A percentile compares a stretch with the other conserved stretches of the same genome.
phyloP scores from a whole-genome alignment of 2,329 filamentous ascomycete species.

The Fusarium palustre region DNA sequence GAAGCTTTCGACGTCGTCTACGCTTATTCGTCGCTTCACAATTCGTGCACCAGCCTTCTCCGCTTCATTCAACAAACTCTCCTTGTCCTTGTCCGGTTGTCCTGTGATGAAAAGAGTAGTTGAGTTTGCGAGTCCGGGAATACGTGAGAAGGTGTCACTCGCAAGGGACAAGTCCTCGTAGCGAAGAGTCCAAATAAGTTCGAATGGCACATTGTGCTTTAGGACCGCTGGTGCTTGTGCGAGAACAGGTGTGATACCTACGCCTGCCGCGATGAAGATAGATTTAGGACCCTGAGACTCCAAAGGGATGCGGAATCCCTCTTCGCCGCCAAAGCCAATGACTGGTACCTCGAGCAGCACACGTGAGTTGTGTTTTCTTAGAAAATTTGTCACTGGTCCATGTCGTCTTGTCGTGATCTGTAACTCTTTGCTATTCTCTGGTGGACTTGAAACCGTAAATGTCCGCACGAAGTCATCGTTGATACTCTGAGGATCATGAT shows the following conservation, averaged over 20 bases:
- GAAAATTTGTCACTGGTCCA: constrained; percentile 73
- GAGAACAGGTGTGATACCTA: constrained; percentile 86
- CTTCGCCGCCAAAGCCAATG: constrained; percentile 77
- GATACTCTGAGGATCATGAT: constrained; percentile 80
- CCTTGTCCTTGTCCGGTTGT: constrained; percentile 47
- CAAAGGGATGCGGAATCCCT: constrained; percentile 56
- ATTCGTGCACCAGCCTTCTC: constrained; percentile 52
- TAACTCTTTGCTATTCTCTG: constrained; percentile 61
- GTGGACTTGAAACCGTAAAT: constrained; percentile 79
- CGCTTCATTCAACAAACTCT: constrained; percentile 52
- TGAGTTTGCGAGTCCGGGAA: constrained; percentile 62
- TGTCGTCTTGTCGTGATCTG: constrained; percentile 79
- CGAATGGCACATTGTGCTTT: constrained; percentile 54
- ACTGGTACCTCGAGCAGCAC: constrained; percentile 72
- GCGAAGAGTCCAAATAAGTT: constrained; percentile 76
- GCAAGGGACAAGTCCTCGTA: constrained; percentile 72
- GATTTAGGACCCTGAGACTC: constrained; percentile 45
- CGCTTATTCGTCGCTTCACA: constrained; percentile 54
- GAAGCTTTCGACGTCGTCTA: constrained; percentile 56
- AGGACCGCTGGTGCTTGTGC: constrained; percentile 70
- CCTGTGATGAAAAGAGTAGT: constrained; percentile 76
- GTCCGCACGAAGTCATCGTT: constrained; percentile 89
- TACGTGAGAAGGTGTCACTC: constrained; percentile 65
- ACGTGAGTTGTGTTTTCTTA: constrained; percentile 69
- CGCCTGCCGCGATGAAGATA: constrained; percentile 80